Evolutionary conservation across 805 yeast genomes (phyloP).

Genomic region (Martiniozyma abietophila): DNA sequence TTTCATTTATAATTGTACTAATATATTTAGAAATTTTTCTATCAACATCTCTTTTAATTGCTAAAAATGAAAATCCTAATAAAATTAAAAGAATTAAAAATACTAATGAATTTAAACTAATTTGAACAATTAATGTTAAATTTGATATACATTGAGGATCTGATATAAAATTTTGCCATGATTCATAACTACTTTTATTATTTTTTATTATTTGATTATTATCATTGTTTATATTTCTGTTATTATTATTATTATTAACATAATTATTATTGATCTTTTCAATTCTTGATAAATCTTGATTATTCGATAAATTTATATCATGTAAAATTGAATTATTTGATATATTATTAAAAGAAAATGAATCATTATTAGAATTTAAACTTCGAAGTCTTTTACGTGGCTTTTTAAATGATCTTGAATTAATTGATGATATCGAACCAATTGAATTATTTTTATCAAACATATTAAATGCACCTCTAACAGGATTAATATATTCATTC

Average conservation of each 20-base stretch:
- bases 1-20: slow-evolving; percentile 50
- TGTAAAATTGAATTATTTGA: not conserved
- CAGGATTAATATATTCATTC: slow-evolving; percentile 14
- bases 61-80: slow-evolving; percentile 16
- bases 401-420: slow-evolving; percentile 9
- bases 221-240: not conserved
- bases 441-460: slow-evolving; percentile 16
- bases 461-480: slow-evolving; percentile 23
- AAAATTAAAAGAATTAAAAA: slow-evolving; percentile 15
- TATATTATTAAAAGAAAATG: slow-evolving; percentile 1
- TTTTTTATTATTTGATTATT: not conserved
- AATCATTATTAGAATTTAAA: slow-evolving; percentile 1
- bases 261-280: not conserved
- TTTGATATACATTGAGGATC: slow-evolving; percentile 24
- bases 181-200: not conserved
- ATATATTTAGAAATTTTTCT: slow-evolving; percentile 57
- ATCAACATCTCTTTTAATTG: slow-evolving; percentile 49
- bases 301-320: not conserved
- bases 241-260: slow-evolving; percentile 4
- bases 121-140: slow-evolving; percentile 20
- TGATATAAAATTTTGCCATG: slow-evolving; percentile 12
- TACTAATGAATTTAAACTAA: slow-evolving; percentile 19
- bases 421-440: slow-evolving; percentile 7
- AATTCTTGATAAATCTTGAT: not conserved
- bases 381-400: slow-evolving; percentile 15